Base-by-base conservation (phyloP, 371 early-diverging fungal species). In the Mortierella sp. region DNA sequence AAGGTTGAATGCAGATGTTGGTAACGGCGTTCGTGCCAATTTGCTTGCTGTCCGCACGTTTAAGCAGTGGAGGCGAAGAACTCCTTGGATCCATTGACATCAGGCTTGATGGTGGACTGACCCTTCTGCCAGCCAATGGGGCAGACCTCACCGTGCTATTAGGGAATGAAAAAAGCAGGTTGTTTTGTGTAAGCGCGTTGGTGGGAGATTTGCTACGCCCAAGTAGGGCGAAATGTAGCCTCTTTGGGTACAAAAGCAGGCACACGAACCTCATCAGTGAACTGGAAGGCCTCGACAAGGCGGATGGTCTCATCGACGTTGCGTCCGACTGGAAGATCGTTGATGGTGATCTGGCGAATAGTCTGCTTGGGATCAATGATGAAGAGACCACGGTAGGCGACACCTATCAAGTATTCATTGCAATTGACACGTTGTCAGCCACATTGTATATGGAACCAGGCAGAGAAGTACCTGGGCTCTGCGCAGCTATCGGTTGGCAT, bases 281-380 rank as follows among this genome's bases (percentile, higher is more conserved):
- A 97, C 82, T 96, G 90, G 76, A 98, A 85, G 24, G 99, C 99
- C 85, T 98, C 91, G 57, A 99, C 82, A 17, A 98, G 84, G 76
- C 99, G 93, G 53, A 99, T 78, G 31, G 93, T 88, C 83, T 99
- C 99, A 74, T 96, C 93, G 51, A 97, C 95, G 29, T 90, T 91
- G 74, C 99, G 90, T 59, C 99, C 99, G 66, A 99, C 91, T 50
- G 91, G 92, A 65, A 95, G 82, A 71, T 96, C 77, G 83, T 94
- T 92, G 78, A 94, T 82, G 74, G 85, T 85, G 72, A 86, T 81
- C 65, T 89, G 83, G 60, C 93, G 91, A 50, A 98, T 87, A 56
- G 84, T 88, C 62, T 90, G 90, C 74, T 95, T 89, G 37, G 94
- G 94, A 79, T 98, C 97, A 62, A 99, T 95, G 74, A 99, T 91